Evolutionary conservation across 139 green algal species (phyloP).

Genomic region (Astrephomene gubernaculifera): DNA sequence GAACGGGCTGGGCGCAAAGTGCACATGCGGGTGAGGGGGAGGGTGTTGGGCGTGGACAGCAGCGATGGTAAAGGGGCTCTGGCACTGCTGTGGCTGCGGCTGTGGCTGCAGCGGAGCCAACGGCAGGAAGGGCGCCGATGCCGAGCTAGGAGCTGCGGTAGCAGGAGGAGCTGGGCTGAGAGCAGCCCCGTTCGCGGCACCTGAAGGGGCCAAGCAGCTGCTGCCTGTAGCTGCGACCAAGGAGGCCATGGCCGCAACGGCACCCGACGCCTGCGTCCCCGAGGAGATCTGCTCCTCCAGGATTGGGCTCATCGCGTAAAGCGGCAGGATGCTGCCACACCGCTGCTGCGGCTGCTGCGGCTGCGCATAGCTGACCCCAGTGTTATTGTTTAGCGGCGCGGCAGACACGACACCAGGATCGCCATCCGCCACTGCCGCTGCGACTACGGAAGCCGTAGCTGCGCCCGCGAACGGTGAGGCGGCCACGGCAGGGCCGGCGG

Average conservation of each 20-base stretch:
- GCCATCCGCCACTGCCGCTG: neutral
- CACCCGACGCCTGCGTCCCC: neutral
- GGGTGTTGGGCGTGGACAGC: neutral
- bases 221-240: neutral
- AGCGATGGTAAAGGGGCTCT: too few relatives aligned
- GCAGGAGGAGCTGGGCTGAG: neutral
- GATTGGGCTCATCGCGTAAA: constrained; percentile 35
- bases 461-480: constrained; percentile 1
- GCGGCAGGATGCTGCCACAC: neutral
- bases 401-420: neutral
- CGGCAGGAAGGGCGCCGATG: neutral
- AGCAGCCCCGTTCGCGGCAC: too few relatives aligned
- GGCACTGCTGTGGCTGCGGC: neutral
- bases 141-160: neutral
- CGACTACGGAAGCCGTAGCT: neutral
- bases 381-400: too few relatives aligned
- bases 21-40: constrained; percentile 18
- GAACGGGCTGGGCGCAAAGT: neutral
- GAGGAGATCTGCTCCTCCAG: constrained; percentile 26
- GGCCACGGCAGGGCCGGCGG: neutral
- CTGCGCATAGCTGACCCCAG: too few relatives aligned
- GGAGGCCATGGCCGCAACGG: neutral
- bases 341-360: neutral
- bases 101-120: neutral
- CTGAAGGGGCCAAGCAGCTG: neutral